A percentile compares a stretch with the other conserved stretches of the same genome.
Conservation (phyloP, 208 protist genomes). For the Crithidia acanthocephali region DNA sequence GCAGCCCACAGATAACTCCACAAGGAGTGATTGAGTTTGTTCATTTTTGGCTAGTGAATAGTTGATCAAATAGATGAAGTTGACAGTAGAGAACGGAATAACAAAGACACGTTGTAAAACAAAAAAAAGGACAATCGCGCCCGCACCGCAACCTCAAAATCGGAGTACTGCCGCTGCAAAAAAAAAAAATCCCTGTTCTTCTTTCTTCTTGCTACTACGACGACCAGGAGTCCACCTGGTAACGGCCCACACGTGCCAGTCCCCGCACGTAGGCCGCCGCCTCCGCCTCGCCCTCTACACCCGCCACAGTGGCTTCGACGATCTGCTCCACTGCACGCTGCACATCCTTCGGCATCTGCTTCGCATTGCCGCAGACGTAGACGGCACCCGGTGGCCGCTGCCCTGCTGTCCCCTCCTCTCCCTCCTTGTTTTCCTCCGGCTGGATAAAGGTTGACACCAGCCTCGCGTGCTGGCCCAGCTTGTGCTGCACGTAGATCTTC, state of each 20-base stretch:
- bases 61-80: no score
- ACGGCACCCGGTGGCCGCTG: slow-evolving; percentile 17
- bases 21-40: no score
- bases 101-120: no score
- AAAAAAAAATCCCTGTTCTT: no score
- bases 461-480: slow-evolving; percentile 66
- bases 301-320: slow-evolving; percentile 49
- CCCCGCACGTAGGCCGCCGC: slow-evolving; percentile 44
- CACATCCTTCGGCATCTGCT: slow-evolving; percentile 87
- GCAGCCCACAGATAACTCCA: no score
- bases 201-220: slow-evolving; percentile 30
- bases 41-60: no score
- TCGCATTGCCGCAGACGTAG: slow-evolving; percentile 89
- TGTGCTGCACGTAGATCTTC: slow-evolving; percentile 91
- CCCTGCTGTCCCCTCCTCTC: not conserved
- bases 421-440: slow-evolving; percentile 20
- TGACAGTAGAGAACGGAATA: no score
- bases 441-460: slow-evolving; percentile 57
- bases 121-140: no score
- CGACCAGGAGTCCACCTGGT: slow-evolving; percentile 89
- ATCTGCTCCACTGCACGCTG: slow-evolving; percentile 57
- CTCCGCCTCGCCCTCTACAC: slow-evolving; percentile 40
- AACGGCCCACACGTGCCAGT: slow-evolving; percentile 56
- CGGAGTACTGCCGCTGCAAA: no score
- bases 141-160: no score